Base-by-base conservation (phyloP, 2,329 filamentous ascomycete genomes). In the Escovopsis sp. region DNA sequence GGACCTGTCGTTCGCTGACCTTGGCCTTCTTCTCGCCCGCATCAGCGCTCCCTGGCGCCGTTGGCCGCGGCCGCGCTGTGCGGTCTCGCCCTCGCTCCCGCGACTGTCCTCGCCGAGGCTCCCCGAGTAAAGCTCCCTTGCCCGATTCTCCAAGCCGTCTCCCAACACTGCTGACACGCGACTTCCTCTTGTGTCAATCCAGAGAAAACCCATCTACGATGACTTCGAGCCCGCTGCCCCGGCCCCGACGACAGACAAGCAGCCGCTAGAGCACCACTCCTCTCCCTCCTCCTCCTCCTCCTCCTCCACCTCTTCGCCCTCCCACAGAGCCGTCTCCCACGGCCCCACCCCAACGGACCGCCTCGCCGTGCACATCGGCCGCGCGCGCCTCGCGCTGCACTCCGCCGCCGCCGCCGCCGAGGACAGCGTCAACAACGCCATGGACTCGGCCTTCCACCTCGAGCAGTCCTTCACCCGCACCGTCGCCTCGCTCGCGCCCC, bases 401-500 rank as follows among this genome's bases (percentile, higher is more conserved):
- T 59, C 67, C 35, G 75, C 87, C 52, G 79, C 81, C 39, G 72
- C 78, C 37, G 60, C 67, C 37, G 74, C 79, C 49, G 88, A 96
- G 65, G 77, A 85, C 57, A 71, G 76, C 50, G 72, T 94, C 61
- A 94, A 98, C 68, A 59, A 67, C 48, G 69, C 79, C 48, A 78
- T 94, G 62, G 80, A 85, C 55, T 72, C 71, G 44, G 81, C 80
- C 46, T 83, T 98, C 52, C 62, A 77, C 54, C 76, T 93, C 45
- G 90, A 98, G 67, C 77, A 81, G 56, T 82, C 77, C 53, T 87
- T 96, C 64, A 93, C 88, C 48, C 73, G 71, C 58, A 96, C 90
- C 41, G 61, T 98, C 46, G 84, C 87, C 39, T 86, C 81, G 16
- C 72, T 98, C 27, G 90, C 87, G 15, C 90, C 90, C 21, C 68